Evolutionary conservation across 768 basidiomycete genomes (phyloP), one percentile per base, ranked within the genome.

Genomic region (Agrocybe praecox): DNA sequence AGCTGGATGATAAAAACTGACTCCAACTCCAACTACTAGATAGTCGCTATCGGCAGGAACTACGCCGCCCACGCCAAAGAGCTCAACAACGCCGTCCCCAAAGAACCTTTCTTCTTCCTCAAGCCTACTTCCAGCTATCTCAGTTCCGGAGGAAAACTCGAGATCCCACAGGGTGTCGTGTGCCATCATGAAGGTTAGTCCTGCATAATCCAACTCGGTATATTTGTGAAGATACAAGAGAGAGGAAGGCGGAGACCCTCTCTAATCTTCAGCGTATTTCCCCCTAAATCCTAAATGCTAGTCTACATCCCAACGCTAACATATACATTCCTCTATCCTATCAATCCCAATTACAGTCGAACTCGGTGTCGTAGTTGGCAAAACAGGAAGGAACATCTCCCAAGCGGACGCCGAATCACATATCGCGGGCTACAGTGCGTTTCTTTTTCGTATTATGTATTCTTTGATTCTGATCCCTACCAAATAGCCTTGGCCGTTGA

Each of bases 81-180:
- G 68, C 82, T 98, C 33, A 89, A 87, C 66, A 98, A 98, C 69
- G 76, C 89, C 6, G 75, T 88, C 6, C 96, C 96, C 0, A 91
- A 87, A 69, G 96, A 98, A 68, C 97, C 97, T 0, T 98, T 99
- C 80, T 96, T 98, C 83, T 99, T 99, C 79, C 76, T 98, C 23
- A 99, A 99, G 74, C 97, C 96, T 8, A 98, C 97, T 5, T 87
- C 89, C 12, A 93, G 90, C 67, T 98, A 96, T 67, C 67, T 98
- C 21, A 66, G 77, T 19, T 84, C 85, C 15, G 92, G 91, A 0
- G 94, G 92, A 1, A 80, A 82, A 33, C 75, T 98, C 18, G 92
- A 98, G 75, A 89, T 98, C 33, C 97, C 97, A 0, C 73, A 68
- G 23, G 96, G 96, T 6, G 81, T 96, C 33, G 64, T 87, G 3